phyloP scores from a whole-genome alignment of 2,329 filamentous ascomycete species.

The Tolypocladium ovalisporum region DNA sequence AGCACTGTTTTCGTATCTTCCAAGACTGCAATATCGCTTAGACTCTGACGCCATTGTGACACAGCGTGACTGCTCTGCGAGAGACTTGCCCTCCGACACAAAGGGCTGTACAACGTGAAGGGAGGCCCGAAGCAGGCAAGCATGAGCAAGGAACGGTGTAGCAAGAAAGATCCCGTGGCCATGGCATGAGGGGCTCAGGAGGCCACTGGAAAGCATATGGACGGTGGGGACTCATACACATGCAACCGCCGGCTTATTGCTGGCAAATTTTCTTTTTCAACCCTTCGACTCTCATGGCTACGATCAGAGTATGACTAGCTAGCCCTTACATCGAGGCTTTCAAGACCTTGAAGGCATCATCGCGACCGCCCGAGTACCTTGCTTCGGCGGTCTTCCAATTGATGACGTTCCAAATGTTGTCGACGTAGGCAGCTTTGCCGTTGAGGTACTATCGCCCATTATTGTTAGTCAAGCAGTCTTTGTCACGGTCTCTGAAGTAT shows the following conservation, averaged over 20 bases:
- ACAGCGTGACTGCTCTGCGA: neutral
- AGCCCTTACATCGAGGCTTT: slow-evolving; percentile 26
- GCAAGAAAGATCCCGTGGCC: too few species aligned
- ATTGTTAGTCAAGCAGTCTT: neutral
- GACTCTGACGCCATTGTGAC: neutral
- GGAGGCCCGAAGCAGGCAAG: too few species aligned
- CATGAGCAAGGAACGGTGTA: neutral
- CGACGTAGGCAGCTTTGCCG: slow-evolving; percentile 62
- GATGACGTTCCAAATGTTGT: slow-evolving; percentile 68
- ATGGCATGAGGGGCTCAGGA: too few species aligned
- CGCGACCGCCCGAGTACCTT: slow-evolving; percentile 41
- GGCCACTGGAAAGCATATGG: neutral
- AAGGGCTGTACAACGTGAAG: neutral
- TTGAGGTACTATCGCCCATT: slow-evolving; percentile 55
- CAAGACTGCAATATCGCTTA: neutral
- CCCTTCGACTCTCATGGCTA: neutral
- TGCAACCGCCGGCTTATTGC: too few species aligned
- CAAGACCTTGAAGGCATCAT: slow-evolving; percentile 34
- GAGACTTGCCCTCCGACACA: neutral
- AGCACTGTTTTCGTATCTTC: neutral
- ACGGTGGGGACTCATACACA: neutral
- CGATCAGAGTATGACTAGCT: neutral
- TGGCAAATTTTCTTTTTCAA: neutral
- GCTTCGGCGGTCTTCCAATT: slow-evolving; percentile 65
- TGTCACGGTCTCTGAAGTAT: neutral